Percentiles rank a stretch among this genome's conserved stretches.
Evolutionary conservation across 345 rosid species (phyloP).

Genomic region (Citrus sinensis): DNA sequence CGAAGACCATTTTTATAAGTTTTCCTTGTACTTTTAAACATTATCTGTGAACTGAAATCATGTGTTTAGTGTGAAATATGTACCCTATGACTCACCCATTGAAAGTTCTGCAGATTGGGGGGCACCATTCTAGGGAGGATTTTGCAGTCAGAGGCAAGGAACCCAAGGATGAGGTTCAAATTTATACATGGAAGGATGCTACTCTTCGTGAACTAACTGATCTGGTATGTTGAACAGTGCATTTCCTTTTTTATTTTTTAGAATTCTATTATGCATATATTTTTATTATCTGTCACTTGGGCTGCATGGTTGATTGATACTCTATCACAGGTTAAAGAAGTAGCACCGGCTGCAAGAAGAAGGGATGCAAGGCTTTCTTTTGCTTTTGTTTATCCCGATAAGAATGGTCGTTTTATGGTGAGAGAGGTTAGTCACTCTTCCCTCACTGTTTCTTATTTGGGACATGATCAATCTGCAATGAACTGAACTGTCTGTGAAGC

Average conservation of each 20-base stretch:
- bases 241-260: not conserved
- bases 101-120: slow-evolving; percentile 53
- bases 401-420: slow-evolving; percentile 65
- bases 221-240: slow-evolving; percentile 42
- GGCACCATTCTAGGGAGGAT: slow-evolving; percentile 78
- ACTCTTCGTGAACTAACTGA: slow-evolving; percentile 85
- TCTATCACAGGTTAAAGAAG: slow-evolving; percentile 73
- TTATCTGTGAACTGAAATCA: not conserved
- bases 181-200: slow-evolving; percentile 98
- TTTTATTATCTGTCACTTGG: not conserved
- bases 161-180: slow-evolving; percentile 94
- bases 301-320: not conserved
- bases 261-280: not conserved
- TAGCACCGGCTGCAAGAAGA: slow-evolving; percentile 86
- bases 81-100: not conserved
- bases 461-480: not conserved
- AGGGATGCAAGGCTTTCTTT: slow-evolving; percentile 86
- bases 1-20: not conserved
- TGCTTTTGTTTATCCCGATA: slow-evolving; percentile 89
- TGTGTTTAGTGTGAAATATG: not conserved
- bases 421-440: slow-evolving; percentile 49
- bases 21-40: too few species aligned
- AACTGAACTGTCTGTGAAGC: not conserved
- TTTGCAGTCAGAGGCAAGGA: slow-evolving; percentile 97
- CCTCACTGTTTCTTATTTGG: not conserved